These are phyloP conservation scores for Ogataea salicorniae DNA, from an alignment of 805 yeast species.

Conservation along the genomic window DNA sequence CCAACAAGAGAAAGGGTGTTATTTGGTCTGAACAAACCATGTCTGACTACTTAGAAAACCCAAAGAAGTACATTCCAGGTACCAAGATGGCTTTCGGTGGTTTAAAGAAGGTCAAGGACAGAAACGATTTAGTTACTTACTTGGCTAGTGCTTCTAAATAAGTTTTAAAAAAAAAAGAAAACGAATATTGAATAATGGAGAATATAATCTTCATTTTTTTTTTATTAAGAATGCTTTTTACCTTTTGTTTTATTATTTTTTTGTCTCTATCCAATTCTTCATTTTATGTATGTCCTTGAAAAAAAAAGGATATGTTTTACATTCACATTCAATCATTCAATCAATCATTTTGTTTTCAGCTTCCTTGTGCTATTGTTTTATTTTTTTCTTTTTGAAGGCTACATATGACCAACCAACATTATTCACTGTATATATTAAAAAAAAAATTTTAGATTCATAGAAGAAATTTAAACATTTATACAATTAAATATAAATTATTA, in stretches of 20 bases:
- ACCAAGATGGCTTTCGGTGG: constrained; percentile 99
- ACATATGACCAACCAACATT: too few species aligned
- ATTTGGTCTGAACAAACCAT: constrained; percentile 81
- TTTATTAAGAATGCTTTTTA: background rate
- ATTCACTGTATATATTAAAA: too few species aligned
- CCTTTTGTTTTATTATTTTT: too few species aligned
- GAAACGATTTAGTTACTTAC: constrained; percentile 94
- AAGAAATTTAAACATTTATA: background rate
- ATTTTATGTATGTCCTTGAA: too few species aligned
- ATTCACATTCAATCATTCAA: background rate
- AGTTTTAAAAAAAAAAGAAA: constrained; percentile 5
- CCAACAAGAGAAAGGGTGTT: constrained; percentile 95
- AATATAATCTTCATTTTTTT: background rate
- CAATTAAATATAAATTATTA: background rate
- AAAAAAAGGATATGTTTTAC: background rate
- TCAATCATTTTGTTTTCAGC: background rate
- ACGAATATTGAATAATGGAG: background rate
- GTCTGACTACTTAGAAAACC: constrained; percentile 96
- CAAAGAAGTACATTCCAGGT: constrained; percentile 99
- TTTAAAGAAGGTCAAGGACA: constrained; percentile 97
- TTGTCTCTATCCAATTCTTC: too few species aligned
- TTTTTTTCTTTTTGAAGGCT: background rate
- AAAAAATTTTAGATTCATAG: too few species aligned
- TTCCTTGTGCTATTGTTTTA: background rate
- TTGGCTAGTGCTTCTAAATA: constrained; percentile 52